Percentiles rank a stretch among this genome's conserved stretches.
phyloP scores from a whole-genome alignment of 169 alveolate species.

The Plasmodium sp. region DNA sequence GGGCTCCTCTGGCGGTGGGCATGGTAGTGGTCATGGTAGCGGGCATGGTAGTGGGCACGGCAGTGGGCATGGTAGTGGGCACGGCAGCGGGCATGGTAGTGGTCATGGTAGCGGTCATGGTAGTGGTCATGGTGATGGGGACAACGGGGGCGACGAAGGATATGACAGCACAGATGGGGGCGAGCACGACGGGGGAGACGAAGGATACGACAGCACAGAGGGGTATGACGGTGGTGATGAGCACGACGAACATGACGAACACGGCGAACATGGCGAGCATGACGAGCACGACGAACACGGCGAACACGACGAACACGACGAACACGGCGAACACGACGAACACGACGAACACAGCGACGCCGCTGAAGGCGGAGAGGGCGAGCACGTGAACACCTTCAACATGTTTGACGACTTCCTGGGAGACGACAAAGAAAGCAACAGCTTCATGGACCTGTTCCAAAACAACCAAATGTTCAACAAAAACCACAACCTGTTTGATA shows the following conservation, averaged over 20 bases:
- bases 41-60: not conserved
- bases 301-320: not conserved
- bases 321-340: not conserved
- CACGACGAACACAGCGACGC: not conserved
- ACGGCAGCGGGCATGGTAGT: not conserved
- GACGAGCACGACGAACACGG: not conserved
- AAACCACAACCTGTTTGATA: constrained; percentile 25
- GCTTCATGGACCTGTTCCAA: constrained; percentile 47
- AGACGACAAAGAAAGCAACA: constrained; percentile 30
- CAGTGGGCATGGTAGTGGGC: not conserved
- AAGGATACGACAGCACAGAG: too few species aligned
- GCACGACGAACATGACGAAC: not conserved
- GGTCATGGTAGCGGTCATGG: not conserved
- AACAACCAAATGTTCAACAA: constrained; percentile 26
- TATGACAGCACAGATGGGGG: not conserved
- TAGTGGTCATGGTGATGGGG: not conserved
- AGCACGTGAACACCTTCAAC: constrained; percentile 28
- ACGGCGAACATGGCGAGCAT: not conserved
- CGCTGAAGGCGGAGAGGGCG: not conserved
- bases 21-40: not conserved
- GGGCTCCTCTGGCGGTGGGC: not conserved
- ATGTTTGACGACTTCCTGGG: constrained; percentile 34
- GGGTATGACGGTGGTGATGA: not conserved
- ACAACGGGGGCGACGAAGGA: not conserved
- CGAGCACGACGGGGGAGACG: not conserved